These are phyloP conservation scores for Abelmoschus esculentus DNA, from an alignment of 345 rosid genomes.

Conservation along the genomic window DNA sequence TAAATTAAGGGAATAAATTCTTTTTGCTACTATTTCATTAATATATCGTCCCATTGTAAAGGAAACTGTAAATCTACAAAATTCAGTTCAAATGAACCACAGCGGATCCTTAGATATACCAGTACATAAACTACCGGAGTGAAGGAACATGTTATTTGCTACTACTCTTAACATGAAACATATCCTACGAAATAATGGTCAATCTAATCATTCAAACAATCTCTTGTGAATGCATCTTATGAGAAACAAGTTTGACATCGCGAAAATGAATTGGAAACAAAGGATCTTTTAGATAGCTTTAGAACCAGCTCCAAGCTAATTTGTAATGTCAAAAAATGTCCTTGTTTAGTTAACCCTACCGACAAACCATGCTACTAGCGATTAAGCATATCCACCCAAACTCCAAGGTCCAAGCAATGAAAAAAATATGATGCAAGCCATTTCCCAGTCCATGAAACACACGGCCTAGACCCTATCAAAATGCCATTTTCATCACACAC, in stretches of 20 bases:
- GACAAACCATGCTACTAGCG: background rate
- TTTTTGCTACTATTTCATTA: too few relatives aligned
- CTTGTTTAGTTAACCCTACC: background rate
- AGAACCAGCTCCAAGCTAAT: too few relatives aligned
- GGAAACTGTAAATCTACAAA: background rate
- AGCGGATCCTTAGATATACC: background rate
- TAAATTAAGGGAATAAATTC: too few relatives aligned
- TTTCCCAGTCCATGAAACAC: background rate
- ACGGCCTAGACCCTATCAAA: background rate
- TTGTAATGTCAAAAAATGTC: background rate
- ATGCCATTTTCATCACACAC: background rate
- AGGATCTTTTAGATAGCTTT: too few relatives aligned
- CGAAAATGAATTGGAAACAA: background rate
- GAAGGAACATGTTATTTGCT: background rate
- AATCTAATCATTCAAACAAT: background rate
- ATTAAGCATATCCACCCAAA: background rate
- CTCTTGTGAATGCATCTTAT: background rate
- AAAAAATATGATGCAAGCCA: background rate
- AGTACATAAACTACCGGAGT: background rate
- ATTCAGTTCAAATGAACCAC: background rate
- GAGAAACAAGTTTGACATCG: background rate
- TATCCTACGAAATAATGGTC: background rate
- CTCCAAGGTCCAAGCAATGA: background rate
- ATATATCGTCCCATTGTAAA: too few relatives aligned
- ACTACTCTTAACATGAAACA: too few relatives aligned